Evolutionary conservation across 371 early-diverging fungal species (phyloP), one percentile per base, ranked within the genome.

Genomic region (Circinella minor): DNA sequence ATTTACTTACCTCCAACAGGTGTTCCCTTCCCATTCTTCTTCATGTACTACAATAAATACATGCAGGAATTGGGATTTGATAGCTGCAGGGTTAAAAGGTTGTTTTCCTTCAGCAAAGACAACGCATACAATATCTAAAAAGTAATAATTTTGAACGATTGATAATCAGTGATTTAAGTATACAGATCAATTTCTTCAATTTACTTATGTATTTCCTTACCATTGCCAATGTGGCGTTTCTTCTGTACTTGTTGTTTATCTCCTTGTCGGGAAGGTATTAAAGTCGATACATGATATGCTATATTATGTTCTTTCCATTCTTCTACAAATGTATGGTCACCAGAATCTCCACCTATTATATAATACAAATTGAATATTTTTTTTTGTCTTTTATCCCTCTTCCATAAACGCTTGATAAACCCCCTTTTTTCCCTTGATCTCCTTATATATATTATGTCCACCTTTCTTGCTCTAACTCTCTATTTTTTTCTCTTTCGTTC

Each of bases 181-280:
- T 27, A 27, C 27, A 43, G 43, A 9, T n/a, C n/a, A n/a, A n/a
- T 43, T 43, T 43, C 43, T 43, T 43, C 43, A 9, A 43, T 43
- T 43, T 43, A 1, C 43, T 43, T 43, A 43, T 43, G 27, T 43
- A 43, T 43, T 8, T 11, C 18, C 66, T 65, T 81, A 85, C 85
- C 94, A 77, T 95, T 95, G 55, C 96, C 96, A 55, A 95, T 92
- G 76, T 94, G 95, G 27, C 94, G 81, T 73, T 95, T 95, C 57
- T 92, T 81, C 71, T 94, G 94, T 49, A 95, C 84, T 70, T 94
- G 94, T 71, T 95, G 94, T 51, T 83, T 83, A 72, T 95, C 95
- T 14, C 85, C 86, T 14, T 78, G 82, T 63, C 83, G 88, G 69
- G 81, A 88, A 13, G 96, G 96, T n/a, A 96, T 84, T 51, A 93